Evolutionary conservation across 345 rosid species (phyloP), one percentile per base, ranked within the genome.

Genomic region (Eucalyptus polyanthemos): DNA sequence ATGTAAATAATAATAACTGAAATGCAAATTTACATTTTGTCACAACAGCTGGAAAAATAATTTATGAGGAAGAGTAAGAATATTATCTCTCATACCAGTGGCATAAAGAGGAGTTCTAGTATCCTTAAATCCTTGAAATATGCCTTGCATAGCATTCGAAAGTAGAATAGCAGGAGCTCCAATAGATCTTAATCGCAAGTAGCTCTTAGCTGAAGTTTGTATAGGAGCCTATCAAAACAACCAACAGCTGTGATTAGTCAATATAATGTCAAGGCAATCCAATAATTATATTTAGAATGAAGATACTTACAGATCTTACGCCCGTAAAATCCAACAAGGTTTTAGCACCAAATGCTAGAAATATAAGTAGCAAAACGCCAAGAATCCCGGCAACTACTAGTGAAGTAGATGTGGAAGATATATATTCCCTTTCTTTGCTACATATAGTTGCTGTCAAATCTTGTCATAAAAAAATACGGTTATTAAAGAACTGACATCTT

Each of bases 401-500:
- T 51, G 54, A 51, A 51, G 54, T 51, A 7, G 22, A 17, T 51
- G 21, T 9, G 2, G 9, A 50, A 50, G 53, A 50, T 1, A 50
- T 50, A 50, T 5, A 14, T 50, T 50, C 8, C 1, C 8, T 51
- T 51, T 16, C 1, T 9, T 16, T 51, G 17, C 8, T 51, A 34
- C 34, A 34, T 34, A 65, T 16, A 34, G 54, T 88, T 89, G 92
- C 5, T 22, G 4, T 86, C 42, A 86, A 44, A 67, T 65, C 44
- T 89, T 51, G 25, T 19, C 4, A 86, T 15, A 8, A 44, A 50
- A 50, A 86, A 50, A 58, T 34, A 50, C 6, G 2, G 5, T 29
- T 1, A 47, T 49, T 86, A 54, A 94, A 98, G 94, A 88, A 53
- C n/a, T 24, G 16, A 62, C 3, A 37, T 86, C 16, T 6, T 8